Conservation (phyloP, 140 eudicot species). For the Cichorium intybus region DNA sequence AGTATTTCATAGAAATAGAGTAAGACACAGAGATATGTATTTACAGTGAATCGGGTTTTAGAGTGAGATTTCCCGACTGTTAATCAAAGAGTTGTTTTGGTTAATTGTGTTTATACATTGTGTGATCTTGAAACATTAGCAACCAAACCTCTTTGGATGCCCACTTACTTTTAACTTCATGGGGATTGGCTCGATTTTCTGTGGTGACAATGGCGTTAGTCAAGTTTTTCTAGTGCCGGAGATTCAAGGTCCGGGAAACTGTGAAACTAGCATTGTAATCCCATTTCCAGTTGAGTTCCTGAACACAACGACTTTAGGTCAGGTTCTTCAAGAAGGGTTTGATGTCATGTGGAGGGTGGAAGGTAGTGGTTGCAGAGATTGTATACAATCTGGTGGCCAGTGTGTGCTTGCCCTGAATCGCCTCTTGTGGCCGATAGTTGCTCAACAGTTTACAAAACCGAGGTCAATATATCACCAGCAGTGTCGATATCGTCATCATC, state of each 20-base stretch:
- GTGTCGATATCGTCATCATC: background rate
- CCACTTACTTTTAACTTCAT: constrained; percentile 19
- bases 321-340: constrained; percentile 42
- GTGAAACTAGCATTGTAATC: constrained; percentile 45
- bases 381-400: constrained; percentile 49
- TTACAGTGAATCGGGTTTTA: too few species aligned
- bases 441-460: constrained; percentile 11
- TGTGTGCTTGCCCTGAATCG: constrained; percentile 56
- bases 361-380: constrained; percentile 35
- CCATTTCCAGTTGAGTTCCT: constrained; percentile 36
- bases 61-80: too few species aligned
- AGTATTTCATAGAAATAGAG: too few species aligned
- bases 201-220: constrained; percentile 25
- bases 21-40: too few species aligned
- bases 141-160: constrained; percentile 60
- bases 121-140: too few species aligned
- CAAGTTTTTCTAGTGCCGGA: constrained; percentile 34
- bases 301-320: constrained; percentile 14
- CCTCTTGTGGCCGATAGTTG: constrained; percentile 39
- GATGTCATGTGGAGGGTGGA: constrained; percentile 50
- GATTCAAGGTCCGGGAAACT: constrained; percentile 38
- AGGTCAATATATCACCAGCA: constrained; percentile 4
- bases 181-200: constrained; percentile 16
- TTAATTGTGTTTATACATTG: too few species aligned
- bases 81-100: too few species aligned